phyloP scores from a whole-genome alignment of 805 yeast genomes.

The Yamadazyma ubonensis region DNA sequence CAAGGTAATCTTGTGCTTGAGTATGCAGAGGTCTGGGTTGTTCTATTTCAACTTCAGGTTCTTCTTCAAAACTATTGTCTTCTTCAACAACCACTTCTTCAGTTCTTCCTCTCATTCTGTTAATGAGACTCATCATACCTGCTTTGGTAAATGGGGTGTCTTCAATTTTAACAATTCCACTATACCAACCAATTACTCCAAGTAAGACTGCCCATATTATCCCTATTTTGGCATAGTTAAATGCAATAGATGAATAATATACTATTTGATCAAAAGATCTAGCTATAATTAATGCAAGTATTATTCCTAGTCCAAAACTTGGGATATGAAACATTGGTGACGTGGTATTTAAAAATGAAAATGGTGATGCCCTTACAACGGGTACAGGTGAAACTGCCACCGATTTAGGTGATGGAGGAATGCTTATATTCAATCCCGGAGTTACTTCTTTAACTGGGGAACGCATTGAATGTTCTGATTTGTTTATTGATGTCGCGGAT shows the following conservation, averaged over 20 bases:
- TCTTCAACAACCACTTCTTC: neutral
- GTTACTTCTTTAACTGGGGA: slow-evolving; percentile 6
- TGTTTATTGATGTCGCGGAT: slow-evolving; percentile 1
- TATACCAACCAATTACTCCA: slow-evolving; percentile 28
- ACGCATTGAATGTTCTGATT: neutral
- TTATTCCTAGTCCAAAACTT: slow-evolving; percentile 29
- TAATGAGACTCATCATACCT: neutral
- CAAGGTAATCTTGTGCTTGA: slow-evolving; percentile 4
- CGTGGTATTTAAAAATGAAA: slow-evolving; percentile 1
- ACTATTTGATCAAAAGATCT: slow-evolving; percentile 22
- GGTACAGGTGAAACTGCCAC: too few relatives aligned
- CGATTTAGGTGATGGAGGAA: slow-evolving; percentile 4
- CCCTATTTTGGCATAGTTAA: slow-evolving; percentile 23
- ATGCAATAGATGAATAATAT: slow-evolving; percentile 20
- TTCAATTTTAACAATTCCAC: slow-evolving; percentile 23
- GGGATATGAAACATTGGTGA: slow-evolving; percentile 22
- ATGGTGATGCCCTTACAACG: too few relatives aligned
- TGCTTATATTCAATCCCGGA: slow-evolving; percentile 8
- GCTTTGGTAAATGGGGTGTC: slow-evolving; percentile 3
- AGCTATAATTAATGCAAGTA: slow-evolving; percentile 22
- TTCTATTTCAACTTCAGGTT: neutral
- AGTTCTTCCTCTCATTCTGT: neutral
- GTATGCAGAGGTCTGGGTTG: neutral
- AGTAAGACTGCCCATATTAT: slow-evolving; percentile 23
- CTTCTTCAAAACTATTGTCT: neutral